Evolutionary conservation across 164 flowering plant genomes (phyloP).

Genomic region (Aristolochia contorta): DNA sequence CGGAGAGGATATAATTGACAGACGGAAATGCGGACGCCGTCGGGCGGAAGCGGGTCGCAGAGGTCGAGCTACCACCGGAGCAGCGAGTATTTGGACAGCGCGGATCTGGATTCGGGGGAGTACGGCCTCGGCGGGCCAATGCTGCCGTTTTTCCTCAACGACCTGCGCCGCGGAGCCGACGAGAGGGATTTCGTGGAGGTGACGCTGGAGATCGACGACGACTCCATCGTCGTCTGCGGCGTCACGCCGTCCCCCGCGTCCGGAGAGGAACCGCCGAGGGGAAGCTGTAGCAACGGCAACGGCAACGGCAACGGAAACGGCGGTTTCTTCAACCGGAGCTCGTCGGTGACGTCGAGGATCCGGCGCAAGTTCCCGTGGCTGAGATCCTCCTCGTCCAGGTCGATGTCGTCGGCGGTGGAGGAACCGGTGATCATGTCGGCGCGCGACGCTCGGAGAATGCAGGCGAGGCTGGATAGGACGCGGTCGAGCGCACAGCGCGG

Average conservation of each 20-base stretch:
- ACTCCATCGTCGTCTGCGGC: constrained; percentile 40
- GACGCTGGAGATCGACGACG: constrained; percentile 64
- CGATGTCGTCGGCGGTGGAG: constrained; percentile 22
- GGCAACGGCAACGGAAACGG: constrained; percentile 10
- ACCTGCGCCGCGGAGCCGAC: constrained; percentile 28
- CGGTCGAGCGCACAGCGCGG: constrained; percentile 66
- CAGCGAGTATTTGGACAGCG: constrained; percentile 10
- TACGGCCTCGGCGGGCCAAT: constrained; percentile 59
- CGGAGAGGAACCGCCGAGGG: not conserved
- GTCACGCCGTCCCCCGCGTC: constrained; percentile 49
- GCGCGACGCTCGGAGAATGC: constrained; percentile 46
- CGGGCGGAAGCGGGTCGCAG: constrained; percentile 15
- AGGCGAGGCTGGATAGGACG: constrained; percentile 47
- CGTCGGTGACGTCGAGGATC: constrained; percentile 44
- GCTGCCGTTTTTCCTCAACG: constrained; percentile 73
- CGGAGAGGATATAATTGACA: too few relatives aligned
- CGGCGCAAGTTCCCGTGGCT: constrained; percentile 52
- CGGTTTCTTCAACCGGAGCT: constrained; percentile 28
- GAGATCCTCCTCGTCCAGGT: constrained; percentile 35
- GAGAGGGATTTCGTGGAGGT: constrained; percentile 61
- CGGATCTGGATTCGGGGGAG: constrained; percentile 15
- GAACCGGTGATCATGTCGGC: constrained; percentile 25
- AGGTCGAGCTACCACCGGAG: constrained; percentile 12
- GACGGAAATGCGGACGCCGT: constrained; percentile 14
- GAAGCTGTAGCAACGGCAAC: not conserved